These are phyloP conservation scores for Chloromonas sp. DNA, from an alignment of 163 green algal genomes.

Conservation along the genomic window DNA sequence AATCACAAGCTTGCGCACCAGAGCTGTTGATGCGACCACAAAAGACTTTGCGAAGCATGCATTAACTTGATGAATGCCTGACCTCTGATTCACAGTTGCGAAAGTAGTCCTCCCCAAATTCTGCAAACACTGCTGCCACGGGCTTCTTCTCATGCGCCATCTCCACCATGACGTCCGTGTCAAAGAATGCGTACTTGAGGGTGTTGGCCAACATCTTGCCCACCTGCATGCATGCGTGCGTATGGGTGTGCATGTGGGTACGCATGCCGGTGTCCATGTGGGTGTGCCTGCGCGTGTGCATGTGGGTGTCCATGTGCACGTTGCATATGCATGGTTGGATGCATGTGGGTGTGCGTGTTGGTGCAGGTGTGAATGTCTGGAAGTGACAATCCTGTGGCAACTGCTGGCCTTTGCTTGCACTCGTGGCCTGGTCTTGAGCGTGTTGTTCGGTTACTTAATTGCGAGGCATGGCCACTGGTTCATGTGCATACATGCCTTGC, in stretches of 20 bases:
- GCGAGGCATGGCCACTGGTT: too few relatives aligned
- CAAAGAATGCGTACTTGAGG: conserved; percentile 86
- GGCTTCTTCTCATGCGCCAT: conserved; percentile 49
- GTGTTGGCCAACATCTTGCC: conserved; percentile 78
- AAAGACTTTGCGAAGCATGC: too few relatives aligned
- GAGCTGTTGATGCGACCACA: too few relatives aligned
- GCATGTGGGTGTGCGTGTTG: neutral
- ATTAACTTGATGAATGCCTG: neutral
- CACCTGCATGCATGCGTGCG: conserved; percentile 1
- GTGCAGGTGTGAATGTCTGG: too few relatives aligned
- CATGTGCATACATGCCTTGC: too few relatives aligned
- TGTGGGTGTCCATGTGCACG: neutral
- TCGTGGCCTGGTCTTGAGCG: too few relatives aligned
- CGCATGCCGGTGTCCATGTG: neutral
- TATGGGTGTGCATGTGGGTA: neutral
- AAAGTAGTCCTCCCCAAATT: conserved; percentile 84
- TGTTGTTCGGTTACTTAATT: too few relatives aligned
- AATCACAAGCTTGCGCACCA: too few relatives aligned
- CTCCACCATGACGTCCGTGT: conserved; percentile 76
- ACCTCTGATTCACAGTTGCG: conserved; percentile 56
- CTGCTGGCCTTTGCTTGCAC: neutral
- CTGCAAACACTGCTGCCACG: conserved; percentile 79
- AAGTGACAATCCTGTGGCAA: too few relatives aligned
- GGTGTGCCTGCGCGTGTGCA: neutral
- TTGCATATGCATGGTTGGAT: neutral